Conservation (phyloP, 2,329 filamentous ascomycete species). For the Teratosphaeria pseudoeucalypti region DNA sequence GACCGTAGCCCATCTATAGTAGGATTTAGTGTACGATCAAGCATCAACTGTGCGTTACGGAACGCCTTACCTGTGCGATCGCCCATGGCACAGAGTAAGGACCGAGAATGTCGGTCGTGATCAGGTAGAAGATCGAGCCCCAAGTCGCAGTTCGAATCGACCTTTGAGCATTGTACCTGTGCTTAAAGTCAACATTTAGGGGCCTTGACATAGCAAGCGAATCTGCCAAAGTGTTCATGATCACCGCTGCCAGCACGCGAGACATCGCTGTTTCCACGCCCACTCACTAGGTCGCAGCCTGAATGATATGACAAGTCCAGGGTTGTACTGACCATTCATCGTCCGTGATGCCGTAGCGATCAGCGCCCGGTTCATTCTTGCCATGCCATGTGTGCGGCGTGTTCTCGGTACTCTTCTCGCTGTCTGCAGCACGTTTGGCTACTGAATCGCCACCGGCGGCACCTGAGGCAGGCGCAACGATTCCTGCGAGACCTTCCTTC, state of each 20-base stretch:
- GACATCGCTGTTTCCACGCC: background rate
- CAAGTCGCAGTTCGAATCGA: background rate
- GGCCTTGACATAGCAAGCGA: background rate
- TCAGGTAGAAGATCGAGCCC: slow-evolving; percentile 9
- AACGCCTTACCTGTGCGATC: background rate
- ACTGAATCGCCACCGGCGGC: background rate
- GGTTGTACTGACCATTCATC: slow-evolving; percentile 21
- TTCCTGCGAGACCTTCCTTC: background rate
- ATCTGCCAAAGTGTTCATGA: background rate
- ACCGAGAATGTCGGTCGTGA: slow-evolving; percentile 35
- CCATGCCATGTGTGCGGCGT: background rate
- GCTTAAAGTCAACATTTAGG: slow-evolving; percentile 25
- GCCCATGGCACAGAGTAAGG: slow-evolving; percentile 14
- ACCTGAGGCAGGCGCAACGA: background rate
- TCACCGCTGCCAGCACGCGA: background rate
- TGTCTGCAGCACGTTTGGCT: background rate
- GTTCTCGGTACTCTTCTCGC: background rate
- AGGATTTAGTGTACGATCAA: background rate
- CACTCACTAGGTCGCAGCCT: background rate
- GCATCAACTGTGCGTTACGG: background rate
- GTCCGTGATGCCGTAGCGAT: slow-evolving; percentile 12
- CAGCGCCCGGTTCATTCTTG: background rate
- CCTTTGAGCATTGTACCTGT: background rate
- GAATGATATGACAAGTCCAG: background rate
- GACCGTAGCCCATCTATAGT: slow-evolving; percentile 21